These are phyloP conservation scores for Fusarium falciforme DNA, from an alignment of 2,329 filamentous ascomycete species.

Conservation along the genomic window DNA sequence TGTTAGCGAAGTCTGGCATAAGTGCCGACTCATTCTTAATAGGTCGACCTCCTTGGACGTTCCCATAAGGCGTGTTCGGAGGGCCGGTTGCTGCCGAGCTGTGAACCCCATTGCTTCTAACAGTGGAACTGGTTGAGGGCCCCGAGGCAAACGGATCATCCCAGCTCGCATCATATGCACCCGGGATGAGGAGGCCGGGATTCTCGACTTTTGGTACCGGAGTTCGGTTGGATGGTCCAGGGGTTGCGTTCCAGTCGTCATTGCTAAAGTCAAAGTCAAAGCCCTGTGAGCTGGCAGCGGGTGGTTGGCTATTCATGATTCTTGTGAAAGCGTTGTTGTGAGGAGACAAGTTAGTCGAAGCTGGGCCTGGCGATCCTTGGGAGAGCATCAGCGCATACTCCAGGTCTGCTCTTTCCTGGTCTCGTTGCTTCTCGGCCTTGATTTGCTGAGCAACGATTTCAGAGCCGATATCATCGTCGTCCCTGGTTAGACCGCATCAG, in stretches of 20 bases:
- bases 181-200: conserved; percentile 22
- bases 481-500: conserved; percentile 38
- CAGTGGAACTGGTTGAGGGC: background rate
- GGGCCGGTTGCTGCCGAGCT: background rate
- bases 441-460: conserved; percentile 49
- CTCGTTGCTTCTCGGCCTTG: conserved; percentile 48
- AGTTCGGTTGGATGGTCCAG: background rate
- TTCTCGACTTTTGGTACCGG: background rate
- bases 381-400: conserved; percentile 45
- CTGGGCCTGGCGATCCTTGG: conserved; percentile 26
- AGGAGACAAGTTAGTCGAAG: conserved; percentile 2
- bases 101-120: background rate
- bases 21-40: conserved; percentile 13
- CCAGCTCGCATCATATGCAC: conserved; percentile 38
- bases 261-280: background rate
- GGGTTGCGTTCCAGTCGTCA: background rate
- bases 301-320: conserved; percentile 46
- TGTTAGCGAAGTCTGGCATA: conserved; percentile 5
- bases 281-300: conserved; percentile 10
- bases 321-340: conserved; percentile 41
- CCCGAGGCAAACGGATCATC: conserved; percentile 14
- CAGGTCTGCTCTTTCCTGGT: conserved; percentile 44
- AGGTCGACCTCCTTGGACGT: background rate
- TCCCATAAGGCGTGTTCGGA: background rate
- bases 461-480: conserved; percentile 47